Conservation (phyloP, 1,139 yeast species). For the Nakaseomyces kungkrabaensis region DNA sequence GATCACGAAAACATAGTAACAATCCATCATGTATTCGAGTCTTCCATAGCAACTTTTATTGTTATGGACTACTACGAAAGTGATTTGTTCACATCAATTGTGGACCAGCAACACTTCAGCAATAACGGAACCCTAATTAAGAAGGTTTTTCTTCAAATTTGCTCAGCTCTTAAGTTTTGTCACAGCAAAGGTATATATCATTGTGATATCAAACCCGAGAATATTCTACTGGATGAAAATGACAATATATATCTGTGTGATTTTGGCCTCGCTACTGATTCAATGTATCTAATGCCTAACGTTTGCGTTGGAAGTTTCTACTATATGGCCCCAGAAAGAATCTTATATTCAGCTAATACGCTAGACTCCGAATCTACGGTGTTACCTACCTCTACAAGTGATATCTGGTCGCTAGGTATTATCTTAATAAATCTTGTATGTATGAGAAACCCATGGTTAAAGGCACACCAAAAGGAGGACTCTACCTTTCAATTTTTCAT, state of each 20-base stretch:
- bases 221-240: constrained; percentile 58
- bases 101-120: constrained; percentile 42
- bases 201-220: constrained; percentile 90
- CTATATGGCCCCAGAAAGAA: constrained; percentile 90
- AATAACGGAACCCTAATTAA: constrained; percentile 40
- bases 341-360: constrained; percentile 29
- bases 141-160: constrained; percentile 62
- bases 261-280: constrained; percentile 71
- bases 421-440: constrained; percentile 72
- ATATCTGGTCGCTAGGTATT: constrained; percentile 83
- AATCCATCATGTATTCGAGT: constrained; percentile 61
- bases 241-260: constrained; percentile 60
- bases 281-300: constrained; percentile 51
- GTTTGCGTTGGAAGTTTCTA: constrained; percentile 80
- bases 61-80: constrained; percentile 77
- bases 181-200: constrained; percentile 62
- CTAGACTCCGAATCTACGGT: background rate
- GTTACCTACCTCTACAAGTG: constrained; percentile 45
- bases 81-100: constrained; percentile 73
- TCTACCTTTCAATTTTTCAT: constrained; percentile 45
- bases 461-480: constrained; percentile 55
- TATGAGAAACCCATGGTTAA: constrained; percentile 86
- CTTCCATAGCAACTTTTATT: constrained; percentile 51
- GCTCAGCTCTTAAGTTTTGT: constrained; percentile 65
- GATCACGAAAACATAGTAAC: constrained; percentile 66